Evolutionary conservation across 2,329 filamentous ascomycete genomes (phyloP), one percentile per base, ranked within the genome.

Genomic region (Penicillium sp.): DNA sequence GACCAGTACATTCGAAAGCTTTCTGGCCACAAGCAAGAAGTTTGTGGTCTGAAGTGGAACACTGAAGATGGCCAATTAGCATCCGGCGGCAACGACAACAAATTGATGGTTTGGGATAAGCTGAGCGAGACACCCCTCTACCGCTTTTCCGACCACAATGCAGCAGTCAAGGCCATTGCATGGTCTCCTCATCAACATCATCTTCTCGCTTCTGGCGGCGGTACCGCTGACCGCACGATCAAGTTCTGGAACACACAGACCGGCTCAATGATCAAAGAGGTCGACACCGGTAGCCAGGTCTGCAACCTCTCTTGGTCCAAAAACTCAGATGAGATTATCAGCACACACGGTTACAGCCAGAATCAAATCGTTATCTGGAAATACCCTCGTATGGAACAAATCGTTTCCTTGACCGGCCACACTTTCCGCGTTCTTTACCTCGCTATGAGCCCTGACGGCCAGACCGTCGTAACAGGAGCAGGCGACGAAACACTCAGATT

Each of bases 341-440:
- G 89, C 50, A 99, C 94, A 1, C 94, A 99, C 71, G 94, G 94
- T 7, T 99, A 97, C 78, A 93, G 89, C 65, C 94, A 99, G 72
- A 97, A 99, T 73, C 94, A 97, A 75, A 97, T 99, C 67, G 93
- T 97, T 38, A 91, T 99, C 54, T 99, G 94, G 94, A 99, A 99
- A 71, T 99, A 99, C 71, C 94, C 94, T 1, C 92, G 89, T 65
- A 97, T 99, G 94, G 91, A 91, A 48, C 94, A 97, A 73, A 92
- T 99, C 9, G 93, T 91, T 40, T 96, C 91, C 65, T 80, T 99
- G 45, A 99, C 94, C 0, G 94, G 94, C 0, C 94, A 99, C 74
- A 99, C 94, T 1, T 97, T 95, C 75, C 89, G 94, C 69, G 94
- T 99, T 13, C 81, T 99, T 3, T 99, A 97, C 73, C 82, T 99